Base-by-base conservation (phyloP, 345 rosid genomes). In the Citrus sinensis region DNA sequence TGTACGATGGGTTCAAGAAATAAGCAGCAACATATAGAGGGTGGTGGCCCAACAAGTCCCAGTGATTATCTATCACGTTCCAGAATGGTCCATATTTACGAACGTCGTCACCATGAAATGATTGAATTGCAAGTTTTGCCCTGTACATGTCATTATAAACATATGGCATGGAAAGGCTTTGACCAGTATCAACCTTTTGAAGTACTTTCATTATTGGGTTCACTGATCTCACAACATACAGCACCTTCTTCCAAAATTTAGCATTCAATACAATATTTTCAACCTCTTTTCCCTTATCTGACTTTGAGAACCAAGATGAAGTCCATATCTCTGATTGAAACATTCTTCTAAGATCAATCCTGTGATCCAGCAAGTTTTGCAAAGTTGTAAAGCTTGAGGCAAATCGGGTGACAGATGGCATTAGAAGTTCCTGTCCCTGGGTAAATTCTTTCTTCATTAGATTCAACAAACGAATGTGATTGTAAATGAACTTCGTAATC, bases 1-100 rank as follows among this genome's bases (percentile, higher is more conserved):
- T 83, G 78, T 80, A 85, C 22, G 90, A 83, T 9, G 90, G 90
- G 73, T 87, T 87, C 71, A 87, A 77, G 81, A 83, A 83, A 81
- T 81, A 87, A 51, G 90, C 88, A 71, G 90, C 88, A 76, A 81
- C 34, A 70, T 73, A 78, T 22, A 87, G 73, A 59, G 90, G 90
- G 32, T 87, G 90, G 64, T 80, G 82, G 65, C 78, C 78, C 62
- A 84, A 78, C 9, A 55, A 77, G 74, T 73, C 77, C 88, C 86
- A 85, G 66, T 87, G 86, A 25, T 78, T 78, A 71, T 87, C 88
- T 40, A 87, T 82, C 78, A 82, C 87, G 2, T 62, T 70, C 88
- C 87, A 85, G 75, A 87, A 80, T 49, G 88, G 88, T 71, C 84
- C 88, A 80, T 81, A 87, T 82, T 83, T 87, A 9, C 78, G 81